phyloP scores from a whole-genome alignment of 768 basidiomycete species.

The Lanmaoa rubissima region DNA sequence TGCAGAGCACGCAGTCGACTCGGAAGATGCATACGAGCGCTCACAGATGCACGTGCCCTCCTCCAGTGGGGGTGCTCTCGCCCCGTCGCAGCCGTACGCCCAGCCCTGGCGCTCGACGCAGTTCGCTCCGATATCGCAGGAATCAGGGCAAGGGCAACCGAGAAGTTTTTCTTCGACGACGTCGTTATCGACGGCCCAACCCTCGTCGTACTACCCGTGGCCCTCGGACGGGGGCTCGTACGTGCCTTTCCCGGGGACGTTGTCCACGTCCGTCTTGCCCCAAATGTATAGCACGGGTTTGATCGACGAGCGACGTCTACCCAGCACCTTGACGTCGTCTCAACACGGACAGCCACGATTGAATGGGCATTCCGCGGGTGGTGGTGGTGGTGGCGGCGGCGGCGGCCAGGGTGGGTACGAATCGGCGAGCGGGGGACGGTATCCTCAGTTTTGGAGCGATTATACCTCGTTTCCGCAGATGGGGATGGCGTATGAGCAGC shows the following conservation, averaged over 20 bases:
- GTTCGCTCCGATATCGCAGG: constrained; percentile 7
- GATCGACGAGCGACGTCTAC: constrained; percentile 46
- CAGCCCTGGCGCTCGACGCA: constrained; percentile 33
- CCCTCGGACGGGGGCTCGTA: constrained; percentile 31
- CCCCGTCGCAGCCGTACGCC: constrained; percentile 21
- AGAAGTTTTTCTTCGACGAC: constrained; percentile 10
- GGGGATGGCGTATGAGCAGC: constrained; percentile 38
- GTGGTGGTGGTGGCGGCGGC: not conserved
- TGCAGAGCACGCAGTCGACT: constrained; percentile 50
- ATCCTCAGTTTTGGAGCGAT: constrained; percentile 57
- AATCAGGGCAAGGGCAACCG: constrained; percentile 4
- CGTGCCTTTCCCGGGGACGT: constrained; percentile 41
- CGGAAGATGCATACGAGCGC: constrained; percentile 30
- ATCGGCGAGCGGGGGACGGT: constrained; percentile 29
- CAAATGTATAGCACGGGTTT: constrained; percentile 76
- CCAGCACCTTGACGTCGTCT: constrained; percentile 8
- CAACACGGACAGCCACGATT: constrained; percentile 20
- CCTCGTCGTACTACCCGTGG: constrained; percentile 47
- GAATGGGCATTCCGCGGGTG: constrained; percentile 13
- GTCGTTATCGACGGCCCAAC: constrained; percentile 9
- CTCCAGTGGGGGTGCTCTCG: not conserved
- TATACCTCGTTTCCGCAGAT: constrained; percentile 52
- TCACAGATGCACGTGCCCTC: constrained; percentile 16
- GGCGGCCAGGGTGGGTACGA: constrained; percentile 23
- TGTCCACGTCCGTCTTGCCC: constrained; percentile 73